phyloP scores from a whole-genome alignment of 257 asterid species.

The Nicotiana undulata region DNA sequence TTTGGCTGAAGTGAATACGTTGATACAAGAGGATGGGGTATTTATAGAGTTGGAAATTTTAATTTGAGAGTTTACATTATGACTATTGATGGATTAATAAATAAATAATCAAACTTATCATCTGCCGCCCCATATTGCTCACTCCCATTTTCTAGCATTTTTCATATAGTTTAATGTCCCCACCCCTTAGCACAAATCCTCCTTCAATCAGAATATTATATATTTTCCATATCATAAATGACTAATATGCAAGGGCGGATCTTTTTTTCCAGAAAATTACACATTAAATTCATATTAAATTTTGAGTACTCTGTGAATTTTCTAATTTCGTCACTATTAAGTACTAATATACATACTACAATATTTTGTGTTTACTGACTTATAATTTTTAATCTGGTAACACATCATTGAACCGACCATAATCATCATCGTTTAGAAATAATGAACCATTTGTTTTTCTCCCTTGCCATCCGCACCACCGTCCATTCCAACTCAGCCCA shows the following conservation, averaged over 20 bases:
- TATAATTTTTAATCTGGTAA: too few species aligned
- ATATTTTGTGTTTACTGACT: too few species aligned
- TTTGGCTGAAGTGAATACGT: conserved; percentile 4
- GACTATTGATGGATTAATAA: not conserved
- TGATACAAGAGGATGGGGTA: conserved; percentile 16
- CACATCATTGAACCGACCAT: not conserved
- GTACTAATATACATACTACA: too few species aligned
- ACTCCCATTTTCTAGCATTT: not conserved
- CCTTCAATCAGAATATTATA: too few species aligned
- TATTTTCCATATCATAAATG: too few species aligned
- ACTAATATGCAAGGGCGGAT: too few species aligned
- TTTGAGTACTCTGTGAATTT: too few species aligned
- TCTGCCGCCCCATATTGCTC: not conserved
- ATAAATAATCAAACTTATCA: not conserved
- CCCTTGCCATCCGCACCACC: not conserved
- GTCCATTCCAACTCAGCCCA: not conserved
- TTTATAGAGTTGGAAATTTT: conserved; percentile 20
- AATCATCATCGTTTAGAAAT: not conserved
- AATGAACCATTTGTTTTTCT: not conserved
- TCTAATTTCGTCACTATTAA: too few species aligned
- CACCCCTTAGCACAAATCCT: not conserved
- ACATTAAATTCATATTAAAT: too few species aligned
- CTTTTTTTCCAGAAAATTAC: too few species aligned
- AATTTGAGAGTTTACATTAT: not conserved
- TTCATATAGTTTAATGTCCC: not conserved